Base-by-base conservation (phyloP, 768 basidiomycete genomes). In the Clitopilus hobsonii region DNA sequence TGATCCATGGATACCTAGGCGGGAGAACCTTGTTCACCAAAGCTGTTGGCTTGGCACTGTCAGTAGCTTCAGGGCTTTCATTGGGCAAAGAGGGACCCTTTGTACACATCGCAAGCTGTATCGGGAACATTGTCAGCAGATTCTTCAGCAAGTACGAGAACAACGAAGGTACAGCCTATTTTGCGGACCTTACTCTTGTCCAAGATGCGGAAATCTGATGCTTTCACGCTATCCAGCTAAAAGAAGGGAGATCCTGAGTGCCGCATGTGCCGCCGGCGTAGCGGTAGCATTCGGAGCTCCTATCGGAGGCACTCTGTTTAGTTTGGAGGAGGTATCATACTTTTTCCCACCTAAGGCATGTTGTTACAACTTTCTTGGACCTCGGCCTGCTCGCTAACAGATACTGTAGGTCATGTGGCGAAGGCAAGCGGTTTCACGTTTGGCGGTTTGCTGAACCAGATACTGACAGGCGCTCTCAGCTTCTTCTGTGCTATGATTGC, bases 401-500 rank as follows among this genome's bases (percentile, higher is more conserved):
- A 20, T 18, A 23, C 41, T 18, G n/a, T 20, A 45, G 41, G 88
- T 90, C 53, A 94, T 98, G 92, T 96, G 92, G 91, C 77, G 94
- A 74, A 91, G 91, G 92, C 92, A 63, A 48, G 69, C 58, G n/a
- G n/a, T n/a, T 32, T 32, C 22, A 18, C 41, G 16, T 45, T 45
- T 45, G 22, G n/a, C 18, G 10, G n/a, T 45, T 45, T 45, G 41
- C 8, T 45, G 4, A 20, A 45, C 41, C 22, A 20, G 22, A 45
- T 45, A 45, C 41, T 45, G 41, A 45, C 22, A 18, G 16, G 10
- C 10, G n/a, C 18, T 18, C n/a, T 53, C 65, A 96, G 93, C 63
- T 99, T 99, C 73, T 95, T 99, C 69, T 98, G 97, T 65, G 97
- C 97, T 1, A 86, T 98, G 81, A 91, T 98, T 60, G 97, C 97